Percentiles rank a stretch among this genome's conserved stretches.
Evolutionary conservation across 73 alveolate genomes (phyloP).

Genomic region (Stentor roeselii): DNA sequence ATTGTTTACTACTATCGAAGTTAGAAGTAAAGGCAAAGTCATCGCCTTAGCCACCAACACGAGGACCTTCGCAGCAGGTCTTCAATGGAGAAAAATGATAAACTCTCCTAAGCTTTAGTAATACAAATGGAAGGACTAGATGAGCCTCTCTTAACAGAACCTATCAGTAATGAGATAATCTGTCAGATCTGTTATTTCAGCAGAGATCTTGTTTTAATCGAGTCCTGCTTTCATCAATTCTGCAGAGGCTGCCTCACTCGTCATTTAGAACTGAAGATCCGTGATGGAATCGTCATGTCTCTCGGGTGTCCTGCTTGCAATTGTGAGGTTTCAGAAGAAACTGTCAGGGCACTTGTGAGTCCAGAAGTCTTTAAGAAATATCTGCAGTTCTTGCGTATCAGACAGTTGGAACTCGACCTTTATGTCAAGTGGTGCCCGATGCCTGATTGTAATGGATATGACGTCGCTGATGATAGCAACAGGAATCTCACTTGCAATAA

Average conservation of each 20-base stretch:
- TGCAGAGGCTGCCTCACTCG: background rate
- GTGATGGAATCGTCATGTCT: background rate
- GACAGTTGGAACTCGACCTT: background rate
- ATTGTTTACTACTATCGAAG: no score
- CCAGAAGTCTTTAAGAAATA: background rate
- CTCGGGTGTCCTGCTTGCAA: slow-evolving; percentile 18
- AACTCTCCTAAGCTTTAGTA: no score
- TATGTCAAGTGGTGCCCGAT: background rate
- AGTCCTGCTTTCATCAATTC: background rate
- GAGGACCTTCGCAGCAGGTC: no score
- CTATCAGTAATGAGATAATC: no score
- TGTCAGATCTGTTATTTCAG: no score
- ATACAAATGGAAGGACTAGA: no score
- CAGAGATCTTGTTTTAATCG: no score
- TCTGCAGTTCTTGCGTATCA: background rate
- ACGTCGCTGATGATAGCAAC: background rate
- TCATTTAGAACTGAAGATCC: background rate
- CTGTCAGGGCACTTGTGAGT: background rate
- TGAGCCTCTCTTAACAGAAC: no score
- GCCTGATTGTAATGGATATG: background rate
- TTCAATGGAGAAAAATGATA: no score
- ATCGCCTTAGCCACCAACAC: no score
- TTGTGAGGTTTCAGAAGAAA: background rate
- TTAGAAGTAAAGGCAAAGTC: no score
- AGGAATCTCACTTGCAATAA: background rate